phyloP scores from a whole-genome alignment of 345 rosid genomes.

The Eutrema heterophyllum region DNA sequence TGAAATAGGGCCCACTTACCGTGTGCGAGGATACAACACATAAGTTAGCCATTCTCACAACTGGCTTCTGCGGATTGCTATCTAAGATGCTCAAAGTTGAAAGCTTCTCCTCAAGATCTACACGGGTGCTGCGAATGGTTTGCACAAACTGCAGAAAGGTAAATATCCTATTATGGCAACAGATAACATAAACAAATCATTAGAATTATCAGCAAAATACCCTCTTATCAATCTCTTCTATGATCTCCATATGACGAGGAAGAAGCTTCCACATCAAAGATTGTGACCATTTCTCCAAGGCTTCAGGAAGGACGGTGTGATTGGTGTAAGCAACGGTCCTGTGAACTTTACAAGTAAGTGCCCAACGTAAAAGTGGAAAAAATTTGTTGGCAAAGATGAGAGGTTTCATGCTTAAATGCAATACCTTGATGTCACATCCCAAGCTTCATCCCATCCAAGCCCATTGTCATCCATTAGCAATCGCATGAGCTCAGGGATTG shows the following conservation, averaged over 20 bases:
- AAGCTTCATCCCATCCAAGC: constrained; percentile 98
- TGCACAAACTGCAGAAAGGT: constrained; percentile 58
- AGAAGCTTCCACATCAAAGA: constrained; percentile 91
- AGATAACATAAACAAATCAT: neutral
- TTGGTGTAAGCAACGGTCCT: constrained; percentile 96
- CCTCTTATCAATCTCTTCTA: constrained; percentile 87
- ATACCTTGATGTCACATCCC: constrained; percentile 83
- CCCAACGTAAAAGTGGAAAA: neutral
- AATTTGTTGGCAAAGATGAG: neutral
- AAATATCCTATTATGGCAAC: constrained; percentile 6
- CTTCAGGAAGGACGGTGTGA: constrained; percentile 99
- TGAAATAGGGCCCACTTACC: constrained; percentile 36
- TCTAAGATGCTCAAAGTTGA: constrained; percentile 75
- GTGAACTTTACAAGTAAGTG: constrained; percentile 18
- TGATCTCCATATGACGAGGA: constrained; percentile 99
- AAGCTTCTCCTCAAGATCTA: constrained; percentile 81
- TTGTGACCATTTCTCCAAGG: constrained; percentile 97
- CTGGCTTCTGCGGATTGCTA: constrained; percentile 80
- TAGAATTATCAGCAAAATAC: constrained; percentile 35
- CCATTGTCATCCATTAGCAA: constrained; percentile 84
- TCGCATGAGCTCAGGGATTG: constrained; percentile 96
- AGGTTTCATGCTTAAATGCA: neutral
- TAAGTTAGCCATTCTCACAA: constrained; percentile 96
- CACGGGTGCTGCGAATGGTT: constrained; percentile 43
- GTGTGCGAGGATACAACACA: constrained; percentile 88